phyloP scores from a whole-genome alignment of 2,329 filamentous ascomycete species.

The Diaporthe destruens region DNA sequence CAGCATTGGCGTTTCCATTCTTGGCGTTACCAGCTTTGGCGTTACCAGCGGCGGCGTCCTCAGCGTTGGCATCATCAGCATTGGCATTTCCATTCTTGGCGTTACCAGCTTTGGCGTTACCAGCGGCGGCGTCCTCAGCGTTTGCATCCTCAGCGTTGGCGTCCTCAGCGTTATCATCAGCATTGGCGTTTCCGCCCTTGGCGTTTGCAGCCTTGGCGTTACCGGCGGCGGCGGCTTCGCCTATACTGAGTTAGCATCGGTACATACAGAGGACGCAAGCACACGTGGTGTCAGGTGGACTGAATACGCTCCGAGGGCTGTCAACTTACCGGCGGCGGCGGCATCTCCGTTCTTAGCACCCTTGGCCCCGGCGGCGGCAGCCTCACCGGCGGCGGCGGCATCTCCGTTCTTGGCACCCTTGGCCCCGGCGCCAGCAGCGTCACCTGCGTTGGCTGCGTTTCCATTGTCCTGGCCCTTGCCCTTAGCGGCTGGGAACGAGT shows the following conservation, averaged over 20 bases:
- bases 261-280: background rate
- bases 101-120: background rate
- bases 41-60: background rate
- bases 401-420: background rate
- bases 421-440: too few relatives aligned
- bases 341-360: background rate
- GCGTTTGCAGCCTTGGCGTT: conserved; percentile 1
- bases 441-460: background rate
- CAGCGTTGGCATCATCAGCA: background rate
- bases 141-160: background rate
- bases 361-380: background rate
- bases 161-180: background rate
- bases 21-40: background rate
- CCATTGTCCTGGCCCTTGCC: background rate
- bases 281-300: background rate
- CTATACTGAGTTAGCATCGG: background rate
- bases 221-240: conserved; percentile 8
- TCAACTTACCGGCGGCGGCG: background rate
- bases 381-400: background rate
- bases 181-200: too few relatives aligned
- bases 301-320: too few relatives aligned
- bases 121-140: background rate
- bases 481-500: background rate
- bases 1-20: background rate
- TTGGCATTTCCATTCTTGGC: background rate